These are phyloP conservation scores for Heliosperma pusillum DNA, from an alignment of 148 eudicot species.

Conservation along the genomic window DNA sequence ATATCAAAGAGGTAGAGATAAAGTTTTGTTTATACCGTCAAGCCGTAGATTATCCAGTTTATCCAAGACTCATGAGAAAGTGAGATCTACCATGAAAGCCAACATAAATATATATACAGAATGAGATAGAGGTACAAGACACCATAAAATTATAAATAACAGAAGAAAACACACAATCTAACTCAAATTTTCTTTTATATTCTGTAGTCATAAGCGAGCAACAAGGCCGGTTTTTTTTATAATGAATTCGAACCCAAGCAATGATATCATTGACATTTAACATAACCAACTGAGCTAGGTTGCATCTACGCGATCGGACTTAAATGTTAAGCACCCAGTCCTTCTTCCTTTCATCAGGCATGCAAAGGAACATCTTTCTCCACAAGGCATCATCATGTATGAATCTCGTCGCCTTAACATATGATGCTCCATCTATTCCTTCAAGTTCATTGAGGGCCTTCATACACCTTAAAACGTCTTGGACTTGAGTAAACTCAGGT, in stretches of 20 bases:
- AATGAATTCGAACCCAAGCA: background rate
- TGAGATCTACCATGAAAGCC: no score
- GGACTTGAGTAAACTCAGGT: slow-evolving; percentile 17
- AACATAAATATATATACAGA: no score
- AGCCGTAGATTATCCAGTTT: no score
- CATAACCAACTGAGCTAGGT: background rate
- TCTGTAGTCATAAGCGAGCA: no score
- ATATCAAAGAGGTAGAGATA: no score
- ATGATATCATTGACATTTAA: background rate
- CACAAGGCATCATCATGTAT: slow-evolving; percentile 31
- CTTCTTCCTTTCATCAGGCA: slow-evolving; percentile 35
- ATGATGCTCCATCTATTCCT: slow-evolving; percentile 29
- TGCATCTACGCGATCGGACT: background rate
- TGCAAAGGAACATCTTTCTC: slow-evolving; percentile 39
- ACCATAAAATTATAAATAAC: no score
- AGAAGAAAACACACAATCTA: no score
- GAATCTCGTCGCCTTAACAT: slow-evolving; percentile 30
- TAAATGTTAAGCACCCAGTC: slow-evolving; percentile 37
- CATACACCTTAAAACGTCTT: slow-evolving; percentile 33
- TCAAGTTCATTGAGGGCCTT: slow-evolving; percentile 30
- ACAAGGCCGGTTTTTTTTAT: no score
- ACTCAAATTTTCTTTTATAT: no score
- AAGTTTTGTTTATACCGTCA: no score
- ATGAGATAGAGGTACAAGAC: no score
- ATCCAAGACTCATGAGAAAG: no score